Evolutionary conservation across 1,139 yeast species (phyloP), one percentile per base, ranked within the genome.

Genomic region (Taiozyma sp.): DNA sequence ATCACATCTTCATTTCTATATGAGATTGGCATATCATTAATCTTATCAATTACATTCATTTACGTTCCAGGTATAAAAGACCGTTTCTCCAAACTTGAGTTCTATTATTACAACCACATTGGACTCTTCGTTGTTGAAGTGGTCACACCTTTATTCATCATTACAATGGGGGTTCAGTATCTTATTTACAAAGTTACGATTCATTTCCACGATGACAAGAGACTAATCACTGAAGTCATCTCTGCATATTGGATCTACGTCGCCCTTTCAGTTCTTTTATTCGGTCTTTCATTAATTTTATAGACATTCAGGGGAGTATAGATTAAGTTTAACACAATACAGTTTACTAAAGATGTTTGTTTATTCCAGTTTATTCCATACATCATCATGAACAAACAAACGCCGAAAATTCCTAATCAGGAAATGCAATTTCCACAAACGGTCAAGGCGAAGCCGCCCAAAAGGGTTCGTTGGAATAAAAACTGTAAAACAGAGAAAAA

Each of bases 41-140:
- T 58, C 5, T 48, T 61, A 12, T 57, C 64, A 27, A 58, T 61
- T 27, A 52, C 64, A 6, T 61, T 60, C 51, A 55, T 61, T 38
- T 61, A 58, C 45, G 59, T 58, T 0, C 65, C 65, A 4, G 56
- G 51, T 2, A 8, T 54, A 2, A 54, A 51, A 32, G 7, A 46
- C 3, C 50, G 44, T 5, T 61, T 60, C 45, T 53, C 61, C 4
- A 34, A 32, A 13, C 29, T 54, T 14, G 63, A 60, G 46, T 50
- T 39, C 14, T 56, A 43, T 44, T 61, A 51, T 47, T 61, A 60
- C 47, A 59, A 58, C 48, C 54, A 53, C 28, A 48, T 56, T 39
- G 16, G 46, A 30, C 34, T 49, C 8, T 61, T 59, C 30, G 22
- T 54, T 10, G 14, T 56, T n/a, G 57, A 53, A 43, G 36, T 60